Percentiles rank a stretch among this genome's conserved stretches.
Conservation (phyloP, 139 green algal genomes). For the Tetradesmus lagerheimii region DNA sequence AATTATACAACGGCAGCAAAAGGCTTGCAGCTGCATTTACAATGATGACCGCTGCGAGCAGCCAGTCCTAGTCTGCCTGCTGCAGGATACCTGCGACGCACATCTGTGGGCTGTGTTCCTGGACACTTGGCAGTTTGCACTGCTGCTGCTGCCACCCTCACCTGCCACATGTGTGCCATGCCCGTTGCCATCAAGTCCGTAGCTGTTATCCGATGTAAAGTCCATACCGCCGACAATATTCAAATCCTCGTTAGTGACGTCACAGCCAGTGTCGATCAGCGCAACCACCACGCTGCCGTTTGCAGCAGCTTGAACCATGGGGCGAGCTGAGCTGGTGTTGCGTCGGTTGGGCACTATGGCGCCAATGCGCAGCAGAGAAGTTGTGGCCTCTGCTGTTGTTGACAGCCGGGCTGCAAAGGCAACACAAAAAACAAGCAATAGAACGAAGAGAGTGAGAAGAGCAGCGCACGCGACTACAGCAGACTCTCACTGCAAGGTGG, state of each 20-base stretch:
- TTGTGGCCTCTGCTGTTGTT: conserved; percentile 11
- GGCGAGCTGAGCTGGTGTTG: background rate
- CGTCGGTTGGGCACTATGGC: conserved; percentile 1
- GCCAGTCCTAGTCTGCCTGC: too few relatives aligned
- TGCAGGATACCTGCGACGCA: too few relatives aligned
- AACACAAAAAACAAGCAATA: too few relatives aligned
- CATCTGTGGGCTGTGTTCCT: too few relatives aligned
- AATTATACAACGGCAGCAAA: too few relatives aligned
- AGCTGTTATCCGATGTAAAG: conserved; percentile 40
- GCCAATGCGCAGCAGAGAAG: conserved; percentile 3
- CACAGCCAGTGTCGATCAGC: conserved; percentile 39
- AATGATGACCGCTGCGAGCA: too few relatives aligned
- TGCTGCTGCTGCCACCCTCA: background rate
- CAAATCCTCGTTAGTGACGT: conserved; percentile 37
- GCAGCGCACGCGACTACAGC: too few relatives aligned
- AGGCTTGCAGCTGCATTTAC: too few relatives aligned
- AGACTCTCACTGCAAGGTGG: too few relatives aligned
- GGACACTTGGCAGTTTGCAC: too few relatives aligned
- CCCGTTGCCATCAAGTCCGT: conserved; percentile 44
- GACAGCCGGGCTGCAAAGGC: conserved; percentile 9
- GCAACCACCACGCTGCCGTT: conserved; percentile 23
- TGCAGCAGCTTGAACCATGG: conserved; percentile 15
- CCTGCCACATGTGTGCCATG: conserved; percentile 40
- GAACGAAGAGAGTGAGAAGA: too few relatives aligned
- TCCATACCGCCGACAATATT: conserved; percentile 31